A percentile compares a stretch with the other conserved stretches of the same genome.
Conservation (phyloP, 2,329 filamentous ascomycete species). For the Fusarium foetens region DNA sequence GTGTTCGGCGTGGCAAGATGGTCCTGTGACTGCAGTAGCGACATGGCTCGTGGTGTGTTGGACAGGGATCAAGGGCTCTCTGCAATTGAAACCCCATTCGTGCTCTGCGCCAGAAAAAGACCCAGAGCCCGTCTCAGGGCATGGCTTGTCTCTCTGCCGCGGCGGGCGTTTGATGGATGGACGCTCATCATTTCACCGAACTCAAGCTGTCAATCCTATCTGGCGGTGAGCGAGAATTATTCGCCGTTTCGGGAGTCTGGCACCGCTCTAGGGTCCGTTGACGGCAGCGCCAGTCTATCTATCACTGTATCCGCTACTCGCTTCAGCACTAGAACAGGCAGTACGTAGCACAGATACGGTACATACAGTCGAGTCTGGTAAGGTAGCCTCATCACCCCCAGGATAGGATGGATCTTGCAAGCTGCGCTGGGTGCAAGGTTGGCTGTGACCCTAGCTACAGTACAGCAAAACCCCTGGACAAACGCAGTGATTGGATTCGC, state of each 20-base stretch:
- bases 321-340: constrained; percentile 18
- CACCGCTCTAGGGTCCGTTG: constrained; percentile 35
- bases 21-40: constrained; percentile 46
- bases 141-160: constrained; percentile 34
- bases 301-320: constrained; percentile 9
- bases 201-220: constrained; percentile 35
- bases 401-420: constrained; percentile 15
- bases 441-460: constrained; percentile 32
- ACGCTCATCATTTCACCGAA: constrained; percentile 31
- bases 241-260: constrained; percentile 14
- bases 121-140: constrained; percentile 22
- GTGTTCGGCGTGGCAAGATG: constrained; percentile 42
- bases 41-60: constrained; percentile 44
- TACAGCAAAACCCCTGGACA: constrained; percentile 25
- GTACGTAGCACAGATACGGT: constrained; percentile 5
- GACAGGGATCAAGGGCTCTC: constrained; percentile 43
- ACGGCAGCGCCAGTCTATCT: constrained; percentile 13
- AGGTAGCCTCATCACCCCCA: constrained; percentile 30
- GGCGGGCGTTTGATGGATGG: constrained; percentile 33
- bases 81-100: constrained; percentile 45
- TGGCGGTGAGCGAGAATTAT: constrained; percentile 42
- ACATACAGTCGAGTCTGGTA: constrained; percentile 26
- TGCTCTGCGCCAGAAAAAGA: constrained; percentile 29
- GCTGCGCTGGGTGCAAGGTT: constrained; percentile 28
- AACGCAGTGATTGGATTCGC: constrained; percentile 33